Evolutionary conservation across 23 red algal genomes (phyloP).

Genomic region (Chondrus crispus): DNA sequence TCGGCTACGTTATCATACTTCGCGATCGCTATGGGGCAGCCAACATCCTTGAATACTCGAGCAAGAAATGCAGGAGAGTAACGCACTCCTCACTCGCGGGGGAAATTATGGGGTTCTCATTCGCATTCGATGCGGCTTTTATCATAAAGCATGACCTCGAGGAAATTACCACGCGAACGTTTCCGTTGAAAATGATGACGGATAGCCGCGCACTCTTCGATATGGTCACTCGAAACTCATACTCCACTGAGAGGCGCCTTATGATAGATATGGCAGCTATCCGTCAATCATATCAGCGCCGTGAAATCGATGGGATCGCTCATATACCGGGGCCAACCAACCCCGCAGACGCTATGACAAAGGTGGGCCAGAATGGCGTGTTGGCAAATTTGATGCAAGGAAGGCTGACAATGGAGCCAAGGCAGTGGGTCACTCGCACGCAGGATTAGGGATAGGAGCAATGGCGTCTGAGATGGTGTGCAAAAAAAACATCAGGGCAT

Average conservation of each 20-base stretch:
- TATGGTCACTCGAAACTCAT: not conserved
- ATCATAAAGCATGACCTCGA: not conserved
- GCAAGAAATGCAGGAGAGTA: not conserved
- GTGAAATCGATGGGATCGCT: not conserved
- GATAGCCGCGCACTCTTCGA: not conserved
- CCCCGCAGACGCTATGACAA: constrained; percentile 6
- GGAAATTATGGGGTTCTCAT: not conserved
- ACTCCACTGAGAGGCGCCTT: not conserved
- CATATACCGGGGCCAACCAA: not conserved
- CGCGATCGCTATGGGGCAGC: not conserved
- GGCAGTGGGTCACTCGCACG: too few species aligned
- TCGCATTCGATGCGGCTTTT: not conserved
- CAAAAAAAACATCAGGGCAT: too few species aligned
- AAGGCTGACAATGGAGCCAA: too few species aligned
- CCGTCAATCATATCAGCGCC: not conserved
- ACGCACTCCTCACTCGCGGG: not conserved
- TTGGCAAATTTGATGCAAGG: too few species aligned
- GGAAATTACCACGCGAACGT: not conserved
- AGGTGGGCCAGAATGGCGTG: not conserved
- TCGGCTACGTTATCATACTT: not conserved
- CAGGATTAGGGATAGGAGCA: too few species aligned
- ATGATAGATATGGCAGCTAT: not conserved
- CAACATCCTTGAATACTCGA: not conserved
- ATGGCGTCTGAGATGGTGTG: too few species aligned
- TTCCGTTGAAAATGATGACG: not conserved